A percentile compares a stretch with the other conserved stretches of the same genome.
phyloP scores from a whole-genome alignment of 2,329 filamentous ascomycete species.

The Zarea fungicola region DNA sequence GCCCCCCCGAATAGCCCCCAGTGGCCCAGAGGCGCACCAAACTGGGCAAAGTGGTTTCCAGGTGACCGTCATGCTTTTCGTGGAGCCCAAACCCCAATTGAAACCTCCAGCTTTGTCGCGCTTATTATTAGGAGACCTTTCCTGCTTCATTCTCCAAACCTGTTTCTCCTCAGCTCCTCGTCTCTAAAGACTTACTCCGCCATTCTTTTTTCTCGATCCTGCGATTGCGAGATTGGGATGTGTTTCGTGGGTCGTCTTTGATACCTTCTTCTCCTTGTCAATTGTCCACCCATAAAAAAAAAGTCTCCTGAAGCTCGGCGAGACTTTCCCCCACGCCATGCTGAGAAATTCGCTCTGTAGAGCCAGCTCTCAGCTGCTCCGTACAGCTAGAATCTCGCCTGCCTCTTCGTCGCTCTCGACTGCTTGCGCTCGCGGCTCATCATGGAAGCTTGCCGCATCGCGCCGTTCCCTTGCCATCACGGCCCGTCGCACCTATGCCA shows the following conservation, averaged over 20 bases:
- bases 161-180: constrained; percentile 15
- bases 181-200: constrained; percentile 43
- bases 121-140: constrained; percentile 1
- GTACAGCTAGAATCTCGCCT: constrained; percentile 45
- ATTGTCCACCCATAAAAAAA: constrained; percentile 8
- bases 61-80: constrained; percentile 14
- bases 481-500: constrained; percentile 49
- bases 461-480: constrained; percentile 46
- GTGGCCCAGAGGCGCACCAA: background rate
- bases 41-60: constrained; percentile 9
- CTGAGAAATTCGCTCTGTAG: constrained; percentile 64
- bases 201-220: constrained; percentile 34
- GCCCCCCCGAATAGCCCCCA: background rate
- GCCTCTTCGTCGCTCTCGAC: constrained; percentile 39
- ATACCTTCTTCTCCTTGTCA: constrained; percentile 12
- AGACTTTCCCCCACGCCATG: constrained; percentile 49
- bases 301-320: constrained; percentile 14
- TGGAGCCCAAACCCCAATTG: constrained; percentile 9
- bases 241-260: constrained; percentile 22
- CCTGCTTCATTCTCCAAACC: constrained; percentile 15
- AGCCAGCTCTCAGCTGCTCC: constrained; percentile 59
- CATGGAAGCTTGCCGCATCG: constrained; percentile 39
- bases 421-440: constrained; percentile 32
- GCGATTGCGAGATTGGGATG: constrained; percentile 30
- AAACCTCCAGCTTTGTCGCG: constrained; percentile 9